Conservation (phyloP, 768 basidiomycete species). For the Russula compacta region DNA sequence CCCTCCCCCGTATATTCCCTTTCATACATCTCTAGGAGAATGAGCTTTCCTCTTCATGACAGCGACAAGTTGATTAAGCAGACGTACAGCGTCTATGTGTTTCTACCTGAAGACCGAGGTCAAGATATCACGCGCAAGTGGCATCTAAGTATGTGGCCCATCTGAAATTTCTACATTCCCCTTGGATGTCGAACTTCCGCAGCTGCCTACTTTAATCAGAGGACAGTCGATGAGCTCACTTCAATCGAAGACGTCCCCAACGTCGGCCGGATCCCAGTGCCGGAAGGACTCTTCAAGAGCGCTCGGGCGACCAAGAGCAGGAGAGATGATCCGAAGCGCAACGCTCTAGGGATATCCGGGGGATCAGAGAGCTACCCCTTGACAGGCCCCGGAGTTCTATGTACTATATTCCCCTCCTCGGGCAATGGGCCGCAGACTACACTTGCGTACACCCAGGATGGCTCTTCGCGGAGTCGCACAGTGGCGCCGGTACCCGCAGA, state of each 20-base stretch:
- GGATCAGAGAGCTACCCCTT: conserved; percentile 11
- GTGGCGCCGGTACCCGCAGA: neutral
- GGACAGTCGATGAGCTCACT: conserved; percentile 59
- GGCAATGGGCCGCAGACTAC: conserved; percentile 15
- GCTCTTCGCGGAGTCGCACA: conserved; percentile 1
- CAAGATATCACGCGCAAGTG: conserved; percentile 46
- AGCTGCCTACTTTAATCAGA: conserved; percentile 81
- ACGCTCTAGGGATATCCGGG: neutral
- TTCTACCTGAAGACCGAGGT: conserved; percentile 31
- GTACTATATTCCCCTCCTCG: conserved; percentile 19
- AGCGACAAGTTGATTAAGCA: conserved; percentile 56
- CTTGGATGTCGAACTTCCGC: conserved; percentile 15
- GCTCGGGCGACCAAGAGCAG: conserved; percentile 18
- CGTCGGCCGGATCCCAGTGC: conserved; percentile 53
- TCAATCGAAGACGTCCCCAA: conserved; percentile 60
- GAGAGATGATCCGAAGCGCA: conserved; percentile 16
- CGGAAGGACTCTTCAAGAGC: conserved; percentile 59
- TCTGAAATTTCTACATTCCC: neutral
- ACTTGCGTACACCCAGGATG: conserved; percentile 12
- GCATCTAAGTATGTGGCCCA: conserved; percentile 59
- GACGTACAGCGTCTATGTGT: conserved; percentile 73
- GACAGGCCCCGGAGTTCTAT: conserved; percentile 13
- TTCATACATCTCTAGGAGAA: conserved; percentile 30
- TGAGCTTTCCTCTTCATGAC: conserved; percentile 27
- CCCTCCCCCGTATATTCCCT: neutral